These are phyloP conservation scores for Bimuria novae-zelandiae DNA, from an alignment of 2,329 filamentous ascomycete genomes.

Conservation along the genomic window DNA sequence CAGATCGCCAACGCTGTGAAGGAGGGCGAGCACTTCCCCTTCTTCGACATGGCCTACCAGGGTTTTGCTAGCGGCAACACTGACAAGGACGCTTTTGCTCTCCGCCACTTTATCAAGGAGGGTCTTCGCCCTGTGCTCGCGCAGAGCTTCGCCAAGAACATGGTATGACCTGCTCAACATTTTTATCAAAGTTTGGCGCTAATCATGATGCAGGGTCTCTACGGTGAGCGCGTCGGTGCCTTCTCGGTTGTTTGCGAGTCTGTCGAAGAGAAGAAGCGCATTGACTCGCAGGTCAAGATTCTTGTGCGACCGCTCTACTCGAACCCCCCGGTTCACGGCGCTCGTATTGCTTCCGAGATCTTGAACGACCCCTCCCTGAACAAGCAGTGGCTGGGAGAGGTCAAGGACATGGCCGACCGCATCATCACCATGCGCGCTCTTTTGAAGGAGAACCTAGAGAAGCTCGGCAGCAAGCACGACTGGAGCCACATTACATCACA, in stretches of 20 bases:
- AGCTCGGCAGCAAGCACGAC: conserved; percentile 92
- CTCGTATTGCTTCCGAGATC: conserved; percentile 90
- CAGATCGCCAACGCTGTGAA: conserved; percentile 87
- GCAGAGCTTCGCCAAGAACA: conserved; percentile 99
- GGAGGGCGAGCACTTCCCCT: conserved; percentile 84
- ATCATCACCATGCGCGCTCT: conserved; percentile 98
- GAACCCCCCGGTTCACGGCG: conserved; percentile 95
- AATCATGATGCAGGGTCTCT: conserved; percentile 70
- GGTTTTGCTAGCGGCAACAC: conserved; percentile 94
- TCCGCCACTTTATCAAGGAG: conserved; percentile 90
- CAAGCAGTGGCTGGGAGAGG: conserved; percentile 92
- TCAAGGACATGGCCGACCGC: conserved; percentile 98
- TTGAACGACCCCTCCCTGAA: conserved; percentile 83
- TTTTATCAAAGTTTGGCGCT: background rate
- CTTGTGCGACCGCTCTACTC: conserved; percentile 96
- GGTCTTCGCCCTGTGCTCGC: conserved; percentile 86
- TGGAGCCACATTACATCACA: conserved; percentile 96
- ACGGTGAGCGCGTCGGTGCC: conserved; percentile 95
- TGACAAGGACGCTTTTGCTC: conserved; percentile 88
- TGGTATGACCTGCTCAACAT: conserved; percentile 62
- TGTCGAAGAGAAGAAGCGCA: conserved; percentile 88
- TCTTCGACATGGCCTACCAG: conserved; percentile 99
- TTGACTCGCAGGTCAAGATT: conserved; percentile 98
- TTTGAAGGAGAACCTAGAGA: conserved; percentile 92
- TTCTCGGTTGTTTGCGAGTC: conserved; percentile 90